A percentile compares a stretch with the other conserved stretches of the same genome.
Evolutionary conservation across 306 rosid species (phyloP).

Genomic region (Cicer bijugum): DNA sequence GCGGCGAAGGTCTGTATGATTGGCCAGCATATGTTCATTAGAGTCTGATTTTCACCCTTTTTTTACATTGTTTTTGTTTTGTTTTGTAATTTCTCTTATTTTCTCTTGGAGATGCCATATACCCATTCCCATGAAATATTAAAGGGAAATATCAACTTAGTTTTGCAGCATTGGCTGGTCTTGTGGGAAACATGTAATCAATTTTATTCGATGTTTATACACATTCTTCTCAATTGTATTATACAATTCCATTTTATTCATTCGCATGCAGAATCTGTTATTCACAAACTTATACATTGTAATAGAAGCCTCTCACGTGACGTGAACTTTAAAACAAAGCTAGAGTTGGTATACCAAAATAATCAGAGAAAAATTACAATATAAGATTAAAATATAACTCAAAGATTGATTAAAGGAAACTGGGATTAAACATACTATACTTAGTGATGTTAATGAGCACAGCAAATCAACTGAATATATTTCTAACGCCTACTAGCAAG

Average conservation of each 20-base stretch:
- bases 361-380: background rate
- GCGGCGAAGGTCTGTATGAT: slow-evolving; percentile 35
- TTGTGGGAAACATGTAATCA: slow-evolving; percentile 58
- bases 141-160: slow-evolving; percentile 46
- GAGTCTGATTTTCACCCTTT: slow-evolving; percentile 50
- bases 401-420: background rate
- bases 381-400: background rate
- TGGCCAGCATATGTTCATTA: slow-evolving; percentile 52
- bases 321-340: background rate
- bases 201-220: slow-evolving; percentile 54
- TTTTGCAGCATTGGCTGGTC: slow-evolving; percentile 49
- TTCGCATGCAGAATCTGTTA: too few relatives aligned
- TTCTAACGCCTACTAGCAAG: too few relatives aligned
- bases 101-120: slow-evolving; percentile 48
- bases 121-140: slow-evolving; percentile 46
- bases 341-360: background rate
- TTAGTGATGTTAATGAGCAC: background rate
- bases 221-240: slow-evolving; percentile 56
- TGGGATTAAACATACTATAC: background rate
- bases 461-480: background rate
- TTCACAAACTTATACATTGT: too few relatives aligned
- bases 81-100: background rate
- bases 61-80: slow-evolving; percentile 30
- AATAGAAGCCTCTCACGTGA: too few relatives aligned
- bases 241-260: slow-evolving; percentile 44